phyloP scores from a whole-genome alignment of 208 protist genomes.

The Leishmania major region DNA sequence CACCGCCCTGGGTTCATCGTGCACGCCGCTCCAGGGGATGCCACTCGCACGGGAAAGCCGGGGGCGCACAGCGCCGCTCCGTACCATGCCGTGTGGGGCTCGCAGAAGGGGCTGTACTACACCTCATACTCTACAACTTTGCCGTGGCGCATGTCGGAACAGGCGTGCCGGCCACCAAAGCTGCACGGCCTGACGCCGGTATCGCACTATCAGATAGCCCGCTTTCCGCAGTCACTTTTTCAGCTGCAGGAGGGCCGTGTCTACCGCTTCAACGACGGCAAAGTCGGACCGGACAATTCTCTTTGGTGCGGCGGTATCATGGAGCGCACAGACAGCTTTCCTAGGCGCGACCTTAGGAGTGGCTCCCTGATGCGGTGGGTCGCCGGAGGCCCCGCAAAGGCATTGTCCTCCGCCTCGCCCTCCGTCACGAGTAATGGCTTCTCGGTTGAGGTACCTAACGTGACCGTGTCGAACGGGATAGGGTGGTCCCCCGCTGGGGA shows the following conservation, averaged over 20 bases:
- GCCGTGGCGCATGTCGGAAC: slow-evolving; percentile 16
- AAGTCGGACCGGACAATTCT: slow-evolving; percentile 25
- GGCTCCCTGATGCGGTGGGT: slow-evolving; percentile 28
- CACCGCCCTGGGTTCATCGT: slow-evolving; percentile 30
- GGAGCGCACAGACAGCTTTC: slow-evolving; percentile 22
- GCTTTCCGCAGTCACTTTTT: slow-evolving; percentile 14
- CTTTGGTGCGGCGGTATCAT: slow-evolving; percentile 32
- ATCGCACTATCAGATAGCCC: slow-evolving; percentile 10
- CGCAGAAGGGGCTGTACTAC: slow-evolving; percentile 25
- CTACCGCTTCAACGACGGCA: slow-evolving; percentile 36
- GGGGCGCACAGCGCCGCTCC: background rate
- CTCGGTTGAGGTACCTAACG: slow-evolving; percentile 10
- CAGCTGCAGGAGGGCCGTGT: slow-evolving; percentile 12
- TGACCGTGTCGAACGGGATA: slow-evolving; percentile 33
- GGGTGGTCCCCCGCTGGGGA: slow-evolving; percentile 30
- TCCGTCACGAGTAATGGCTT: background rate
- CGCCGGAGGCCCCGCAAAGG: background rate
- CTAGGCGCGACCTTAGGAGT: slow-evolving; percentile 11
- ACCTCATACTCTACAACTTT: slow-evolving; percentile 6
- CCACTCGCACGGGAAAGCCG: background rate
- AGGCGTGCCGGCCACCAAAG: background rate
- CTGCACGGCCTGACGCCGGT: background rate
- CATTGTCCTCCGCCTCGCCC: background rate
- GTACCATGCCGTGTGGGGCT: slow-evolving; percentile 32
- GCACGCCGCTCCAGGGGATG: slow-evolving; percentile 9